phyloP scores from a whole-genome alignment of 2,329 filamentous ascomycete genomes.

The Penicillium digitatum region DNA sequence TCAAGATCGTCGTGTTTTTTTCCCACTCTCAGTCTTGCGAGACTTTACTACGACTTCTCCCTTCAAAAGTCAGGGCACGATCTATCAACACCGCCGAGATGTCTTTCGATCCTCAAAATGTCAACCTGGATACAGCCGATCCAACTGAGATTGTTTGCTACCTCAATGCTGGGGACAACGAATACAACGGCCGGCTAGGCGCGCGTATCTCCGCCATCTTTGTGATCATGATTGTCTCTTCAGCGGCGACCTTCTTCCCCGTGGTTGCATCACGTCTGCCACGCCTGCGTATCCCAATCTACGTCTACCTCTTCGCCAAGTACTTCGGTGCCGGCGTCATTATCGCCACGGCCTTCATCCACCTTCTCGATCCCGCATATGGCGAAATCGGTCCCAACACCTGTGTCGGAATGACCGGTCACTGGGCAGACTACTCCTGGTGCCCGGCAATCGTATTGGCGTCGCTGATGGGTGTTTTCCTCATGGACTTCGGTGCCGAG shows the following conservation, averaged over 20 bases:
- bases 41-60: background rate
- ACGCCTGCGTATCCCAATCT: slow-evolving; percentile 39
- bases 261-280: slow-evolving; percentile 43
- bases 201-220: slow-evolving; percentile 45
- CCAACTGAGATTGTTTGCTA: slow-evolving; percentile 50
- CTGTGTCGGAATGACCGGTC: slow-evolving; percentile 53
- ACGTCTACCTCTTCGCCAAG: slow-evolving; percentile 46
- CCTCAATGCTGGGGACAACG: slow-evolving; percentile 45
- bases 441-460: slow-evolving; percentile 50
- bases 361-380: slow-evolving; percentile 48
- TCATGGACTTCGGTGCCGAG: slow-evolving; percentile 24
- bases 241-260: slow-evolving; percentile 45
- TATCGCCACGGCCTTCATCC: slow-evolving; percentile 47
- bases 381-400: slow-evolving; percentile 45
- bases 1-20: background rate
- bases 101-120: slow-evolving; percentile 40
- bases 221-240: slow-evolving; percentile 44
- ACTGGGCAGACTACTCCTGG: slow-evolving; percentile 53
- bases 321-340: slow-evolving; percentile 50
- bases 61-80: background rate
- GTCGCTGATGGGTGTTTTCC: slow-evolving; percentile 49
- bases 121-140: slow-evolving; percentile 45
- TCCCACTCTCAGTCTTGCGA: background rate
- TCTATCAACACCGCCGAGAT: slow-evolving; percentile 10
- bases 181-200: slow-evolving; percentile 52